A percentile compares a stretch with the other conserved stretches of the same genome.
Conservation (phyloP, 1,284 basidiomycete species). For the Pseudozyma sp. region DNA sequence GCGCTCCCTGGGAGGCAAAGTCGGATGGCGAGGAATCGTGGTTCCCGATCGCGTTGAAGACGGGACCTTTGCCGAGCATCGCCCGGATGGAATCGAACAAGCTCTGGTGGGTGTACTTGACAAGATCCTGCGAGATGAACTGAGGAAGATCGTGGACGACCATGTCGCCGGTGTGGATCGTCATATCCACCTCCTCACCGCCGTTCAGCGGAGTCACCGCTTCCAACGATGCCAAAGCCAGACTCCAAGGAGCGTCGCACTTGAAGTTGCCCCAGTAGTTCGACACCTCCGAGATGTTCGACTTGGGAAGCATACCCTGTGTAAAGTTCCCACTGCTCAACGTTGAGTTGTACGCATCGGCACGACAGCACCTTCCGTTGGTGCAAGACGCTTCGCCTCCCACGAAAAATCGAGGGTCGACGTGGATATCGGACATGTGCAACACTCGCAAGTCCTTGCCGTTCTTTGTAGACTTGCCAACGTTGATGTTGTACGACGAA, state of each 20-base stretch:
- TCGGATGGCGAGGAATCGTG: constrained; percentile 65
- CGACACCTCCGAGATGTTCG: constrained; percentile 54
- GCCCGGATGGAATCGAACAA: constrained; percentile 58
- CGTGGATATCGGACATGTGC: constrained; percentile 81
- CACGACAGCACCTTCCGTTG: constrained; percentile 79
- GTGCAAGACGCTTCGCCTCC: constrained; percentile 81
- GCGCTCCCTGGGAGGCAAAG: constrained; percentile 44
- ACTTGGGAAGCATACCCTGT: constrained; percentile 37
- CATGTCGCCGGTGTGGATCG: constrained; percentile 81
- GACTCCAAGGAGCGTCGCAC: constrained; percentile 79
- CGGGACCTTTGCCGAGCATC: constrained; percentile 57
- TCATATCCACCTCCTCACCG: constrained; percentile 75
- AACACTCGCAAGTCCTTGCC: constrained; percentile 79
- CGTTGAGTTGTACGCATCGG: constrained; percentile 73
- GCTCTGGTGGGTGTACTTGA: constrained; percentile 65
- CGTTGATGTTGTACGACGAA: constrained; percentile 31
- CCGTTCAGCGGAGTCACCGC: constrained; percentile 78
- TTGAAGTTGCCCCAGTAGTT: constrained; percentile 66
- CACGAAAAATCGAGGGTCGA: constrained; percentile 82
- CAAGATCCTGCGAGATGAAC: constrained; percentile 63
- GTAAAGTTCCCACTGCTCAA: constrained; percentile 70
- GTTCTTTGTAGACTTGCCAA: constrained; percentile 56
- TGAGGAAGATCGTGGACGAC: constrained; percentile 71
- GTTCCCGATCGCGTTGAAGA: constrained; percentile 66
- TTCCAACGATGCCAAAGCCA: constrained; percentile 76